Evolutionary conservation across 768 basidiomycete genomes (phyloP).

Genomic region (Podaxis carcinomalis): DNA sequence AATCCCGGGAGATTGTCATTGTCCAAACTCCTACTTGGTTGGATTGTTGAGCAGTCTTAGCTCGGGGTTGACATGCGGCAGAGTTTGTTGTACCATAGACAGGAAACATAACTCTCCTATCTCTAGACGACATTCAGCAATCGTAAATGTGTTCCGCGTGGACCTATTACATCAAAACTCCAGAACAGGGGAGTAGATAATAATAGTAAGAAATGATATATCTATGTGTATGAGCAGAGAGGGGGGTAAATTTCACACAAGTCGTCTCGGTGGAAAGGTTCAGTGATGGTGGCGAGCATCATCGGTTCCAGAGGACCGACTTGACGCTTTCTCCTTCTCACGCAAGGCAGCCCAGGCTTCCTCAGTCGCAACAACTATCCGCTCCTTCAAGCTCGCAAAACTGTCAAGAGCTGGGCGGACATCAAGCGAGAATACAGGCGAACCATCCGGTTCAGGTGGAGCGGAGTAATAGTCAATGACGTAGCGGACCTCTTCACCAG

Average conservation of each 20-base stretch:
- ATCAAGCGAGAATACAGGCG: constrained; percentile 93
- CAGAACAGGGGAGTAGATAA: not conserved
- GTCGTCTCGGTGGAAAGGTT: not conserved
- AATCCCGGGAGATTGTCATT: no score
- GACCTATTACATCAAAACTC: no score
- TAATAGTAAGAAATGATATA: not conserved
- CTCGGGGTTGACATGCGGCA: no score
- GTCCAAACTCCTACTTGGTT: no score
- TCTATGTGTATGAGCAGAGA: not conserved
- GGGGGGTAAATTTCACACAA: no score
- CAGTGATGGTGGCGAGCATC: not conserved
- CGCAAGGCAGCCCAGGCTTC: constrained; percentile 57
- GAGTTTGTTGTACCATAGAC: no score
- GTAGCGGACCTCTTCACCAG: constrained; percentile 85
- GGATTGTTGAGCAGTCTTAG: no score
- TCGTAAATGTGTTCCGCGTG: no score
- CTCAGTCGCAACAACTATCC: constrained; percentile 65
- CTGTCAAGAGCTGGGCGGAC: constrained; percentile 93
- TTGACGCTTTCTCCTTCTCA: constrained; percentile 21
- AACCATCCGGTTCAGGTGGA: constrained; percentile 83
- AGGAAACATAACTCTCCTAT: no score
- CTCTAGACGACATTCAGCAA: no score
- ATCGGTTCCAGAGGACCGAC: not conserved
- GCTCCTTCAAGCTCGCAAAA: constrained; percentile 67
- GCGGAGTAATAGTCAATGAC: constrained; percentile 99